Evolutionary conservation across 176 grass and related monocot genomes (phyloP).

Genomic region (Typha latifolia): DNA sequence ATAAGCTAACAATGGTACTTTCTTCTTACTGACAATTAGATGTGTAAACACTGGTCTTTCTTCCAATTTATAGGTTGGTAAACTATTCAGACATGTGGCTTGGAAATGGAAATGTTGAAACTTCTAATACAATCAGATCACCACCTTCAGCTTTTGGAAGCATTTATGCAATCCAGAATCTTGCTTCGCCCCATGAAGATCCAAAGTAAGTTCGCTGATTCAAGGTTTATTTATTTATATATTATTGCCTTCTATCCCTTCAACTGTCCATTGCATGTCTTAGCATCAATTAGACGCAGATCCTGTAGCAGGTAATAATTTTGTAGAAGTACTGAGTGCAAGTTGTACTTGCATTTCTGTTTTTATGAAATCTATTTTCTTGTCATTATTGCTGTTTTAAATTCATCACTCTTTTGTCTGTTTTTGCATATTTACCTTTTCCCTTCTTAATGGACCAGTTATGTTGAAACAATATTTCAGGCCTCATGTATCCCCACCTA

Average conservation of each 20-base stretch:
- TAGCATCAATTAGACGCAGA: neutral
- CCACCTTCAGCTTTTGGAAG: slow-evolving; percentile 28
- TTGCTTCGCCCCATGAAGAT: slow-evolving; percentile 26
- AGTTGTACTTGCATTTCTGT: neutral
- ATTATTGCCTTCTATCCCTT: slow-evolving; percentile 9
- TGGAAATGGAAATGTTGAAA: slow-evolving; percentile 42
- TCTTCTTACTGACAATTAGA: slow-evolving; percentile 7
- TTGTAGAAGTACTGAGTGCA: neutral
- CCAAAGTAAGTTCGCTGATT: slow-evolving; percentile 39
- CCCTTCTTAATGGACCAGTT: slow-evolving; percentile 2
- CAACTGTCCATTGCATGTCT: neutral
- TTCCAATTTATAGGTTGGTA: slow-evolving; percentile 28
- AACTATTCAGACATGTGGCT: slow-evolving; percentile 31
- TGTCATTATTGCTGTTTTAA: neutral
- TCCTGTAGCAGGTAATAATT: neutral
- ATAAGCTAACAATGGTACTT: neutral
- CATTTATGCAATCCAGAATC: slow-evolving; percentile 25
- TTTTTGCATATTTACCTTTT: slow-evolving; percentile 5
- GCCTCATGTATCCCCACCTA: slow-evolving; percentile 30
- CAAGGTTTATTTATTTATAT: slow-evolving; percentile 21
- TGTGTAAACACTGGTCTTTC: neutral
- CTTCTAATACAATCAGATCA: slow-evolving; percentile 42
- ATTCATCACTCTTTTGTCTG: neutral
- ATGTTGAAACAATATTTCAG: slow-evolving; percentile 21
- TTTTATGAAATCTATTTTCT: neutral